Percentiles rank a stretch among this genome's conserved stretches.
Conservation (phyloP, 257 asterid species). For the Prunella vulgaris region DNA sequence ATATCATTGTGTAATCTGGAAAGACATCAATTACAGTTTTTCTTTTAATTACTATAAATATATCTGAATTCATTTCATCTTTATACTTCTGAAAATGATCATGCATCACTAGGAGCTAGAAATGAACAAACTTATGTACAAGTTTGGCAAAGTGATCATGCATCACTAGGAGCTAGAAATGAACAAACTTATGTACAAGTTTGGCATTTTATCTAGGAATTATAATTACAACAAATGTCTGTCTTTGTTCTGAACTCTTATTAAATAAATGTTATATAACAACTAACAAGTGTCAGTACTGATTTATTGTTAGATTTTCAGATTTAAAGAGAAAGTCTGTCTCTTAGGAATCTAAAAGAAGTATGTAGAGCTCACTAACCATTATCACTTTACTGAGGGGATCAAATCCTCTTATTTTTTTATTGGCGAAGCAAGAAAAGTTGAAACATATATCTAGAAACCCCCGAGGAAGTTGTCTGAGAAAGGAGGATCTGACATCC, state of each 20-base stretch:
- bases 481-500: slow-evolving; percentile 14
- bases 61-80: neutral
- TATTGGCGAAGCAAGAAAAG: slow-evolving; percentile 13
- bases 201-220: neutral
- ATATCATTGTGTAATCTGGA: neutral
- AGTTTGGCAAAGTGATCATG: neutral
- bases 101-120: slow-evolving; percentile 1
- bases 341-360: neutral
- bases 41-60: neutral
- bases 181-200: neutral
- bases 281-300: neutral
- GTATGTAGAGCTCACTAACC: slow-evolving; percentile 14
- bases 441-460: slow-evolving; percentile 15
- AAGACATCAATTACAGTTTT: slow-evolving; percentile 7
- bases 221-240: neutral
- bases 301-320: neutral
- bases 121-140: neutral
- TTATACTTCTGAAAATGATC: slow-evolving; percentile 6
- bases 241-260: slow-evolving; percentile 7
- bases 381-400: slow-evolving; percentile 12
- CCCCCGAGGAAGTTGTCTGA: neutral
- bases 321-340: slow-evolving; percentile 1
- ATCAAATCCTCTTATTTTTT: slow-evolving; percentile 12
- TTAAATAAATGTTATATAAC: neutral
- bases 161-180: neutral